Percentiles rank a stretch among this genome's conserved stretches.
Evolutionary conservation across 23 red algal genomes (phyloP).

Genomic region (Agarophyton chilense): DNA sequence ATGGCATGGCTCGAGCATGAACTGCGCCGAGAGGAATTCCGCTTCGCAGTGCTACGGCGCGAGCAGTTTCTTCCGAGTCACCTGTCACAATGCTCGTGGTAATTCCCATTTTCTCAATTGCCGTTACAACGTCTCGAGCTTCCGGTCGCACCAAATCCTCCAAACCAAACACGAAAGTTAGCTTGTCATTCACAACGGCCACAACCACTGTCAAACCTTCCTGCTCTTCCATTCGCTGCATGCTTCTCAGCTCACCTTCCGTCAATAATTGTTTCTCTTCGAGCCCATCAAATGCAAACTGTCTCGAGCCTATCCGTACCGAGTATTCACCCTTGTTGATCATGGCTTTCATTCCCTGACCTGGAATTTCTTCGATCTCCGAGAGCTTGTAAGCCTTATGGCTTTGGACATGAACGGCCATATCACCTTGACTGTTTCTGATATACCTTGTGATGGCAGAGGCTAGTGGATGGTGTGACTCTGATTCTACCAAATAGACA

Average conservation of each 20-base stretch:
- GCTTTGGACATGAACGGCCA: constrained; percentile 23
- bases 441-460: constrained; percentile 63
- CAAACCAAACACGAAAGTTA: constrained; percentile 70
- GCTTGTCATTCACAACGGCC: constrained; percentile 68
- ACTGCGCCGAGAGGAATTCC: constrained; percentile 72
- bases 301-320: constrained; percentile 50
- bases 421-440: constrained; percentile 31
- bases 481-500: constrained; percentile 56
- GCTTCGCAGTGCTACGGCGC: constrained; percentile 60
- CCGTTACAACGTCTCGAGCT: constrained; percentile 67
- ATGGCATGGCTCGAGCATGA: constrained; percentile 76
- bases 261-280: constrained; percentile 34
- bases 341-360: constrained; percentile 60
- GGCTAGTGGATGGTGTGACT: constrained; percentile 63
- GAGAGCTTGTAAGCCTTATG: constrained; percentile 43
- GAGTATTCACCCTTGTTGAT: constrained; percentile 54
- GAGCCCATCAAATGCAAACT: constrained; percentile 48
- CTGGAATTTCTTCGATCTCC: constrained; percentile 62
- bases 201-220: constrained; percentile 82
- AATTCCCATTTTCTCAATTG: constrained; percentile 41
- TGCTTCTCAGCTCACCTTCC: constrained; percentile 39
- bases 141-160: constrained; percentile 87
- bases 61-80: constrained; percentile 75
- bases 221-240: constrained; percentile 61
- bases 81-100: constrained; percentile 80